Conservation (phyloP, 371 early-diverging fungal species). For the Haplosporangium sp. region DNA sequence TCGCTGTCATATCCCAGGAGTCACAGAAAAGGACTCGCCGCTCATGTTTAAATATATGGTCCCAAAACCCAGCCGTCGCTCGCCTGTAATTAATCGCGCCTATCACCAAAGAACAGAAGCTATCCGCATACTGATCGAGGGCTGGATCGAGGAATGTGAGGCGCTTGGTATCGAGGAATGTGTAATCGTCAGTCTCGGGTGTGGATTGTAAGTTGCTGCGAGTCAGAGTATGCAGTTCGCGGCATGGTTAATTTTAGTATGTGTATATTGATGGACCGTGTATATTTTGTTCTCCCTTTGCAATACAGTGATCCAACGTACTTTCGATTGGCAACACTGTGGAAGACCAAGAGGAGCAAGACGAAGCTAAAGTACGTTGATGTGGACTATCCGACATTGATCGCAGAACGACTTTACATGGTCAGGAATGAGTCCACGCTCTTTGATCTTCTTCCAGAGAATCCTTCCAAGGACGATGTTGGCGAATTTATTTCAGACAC, state of each 20-base stretch:
- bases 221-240: background rate
- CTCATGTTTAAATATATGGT: conserved; percentile 48
- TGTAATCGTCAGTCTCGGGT: conserved; percentile 40
- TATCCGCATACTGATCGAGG: conserved; percentile 40
- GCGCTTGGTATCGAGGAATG: conserved; percentile 27
- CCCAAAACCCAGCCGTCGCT: conserved; percentile 40
- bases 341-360: conserved; percentile 15
- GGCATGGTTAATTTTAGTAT: background rate
- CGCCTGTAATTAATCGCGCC: conserved; percentile 54
- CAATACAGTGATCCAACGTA: conserved; percentile 40
- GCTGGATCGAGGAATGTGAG: conserved; percentile 50
- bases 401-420: conserved; percentile 46
- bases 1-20: conserved; percentile 30
- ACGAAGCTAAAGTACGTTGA: conserved; percentile 43
- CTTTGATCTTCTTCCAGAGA: conserved; percentile 29
- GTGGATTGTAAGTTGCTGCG: conserved; percentile 43
- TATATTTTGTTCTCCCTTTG: background rate
- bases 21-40: conserved; percentile 43
- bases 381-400: conserved; percentile 49
- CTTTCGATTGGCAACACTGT: conserved; percentile 30
- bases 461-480: conserved; percentile 38
- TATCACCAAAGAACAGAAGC: conserved; percentile 44
- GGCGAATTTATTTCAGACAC: conserved; percentile 35
- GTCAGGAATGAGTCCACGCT: conserved; percentile 32
- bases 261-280: background rate